Evolutionary conservation across 2,329 filamentous ascomycete species (phyloP).

Genomic region (Calonectria pseudoturangicola): DNA sequence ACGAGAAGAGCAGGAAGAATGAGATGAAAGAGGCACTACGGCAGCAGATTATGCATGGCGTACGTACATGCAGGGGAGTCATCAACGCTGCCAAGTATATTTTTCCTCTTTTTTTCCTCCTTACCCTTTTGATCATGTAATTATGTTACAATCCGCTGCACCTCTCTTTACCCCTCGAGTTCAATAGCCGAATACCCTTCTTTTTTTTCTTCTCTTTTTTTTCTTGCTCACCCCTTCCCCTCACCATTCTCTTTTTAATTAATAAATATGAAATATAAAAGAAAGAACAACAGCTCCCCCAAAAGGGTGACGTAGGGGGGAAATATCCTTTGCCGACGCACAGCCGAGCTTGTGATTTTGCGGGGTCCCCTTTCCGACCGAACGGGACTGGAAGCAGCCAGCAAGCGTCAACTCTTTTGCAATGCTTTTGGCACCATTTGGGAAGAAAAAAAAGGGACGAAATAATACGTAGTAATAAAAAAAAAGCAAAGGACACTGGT

Average conservation of each 20-base stretch:
- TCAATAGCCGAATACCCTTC: neutral
- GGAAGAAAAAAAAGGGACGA: neutral
- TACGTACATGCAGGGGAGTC: constrained; percentile 14
- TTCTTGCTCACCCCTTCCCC: neutral
- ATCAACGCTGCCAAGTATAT: neutral
- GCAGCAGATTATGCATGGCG: constrained; percentile 11
- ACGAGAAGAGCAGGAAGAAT: neutral
- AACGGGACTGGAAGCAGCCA: constrained; percentile 22
- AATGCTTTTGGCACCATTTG: constrained; percentile 19
- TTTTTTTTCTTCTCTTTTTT: neutral
- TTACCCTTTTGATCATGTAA: neutral
- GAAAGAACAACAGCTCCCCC: neutral
- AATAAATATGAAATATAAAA: neutral
- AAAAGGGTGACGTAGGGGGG: constrained; percentile 52
- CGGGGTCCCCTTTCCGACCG: constrained; percentile 61
- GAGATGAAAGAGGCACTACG: constrained; percentile 13
- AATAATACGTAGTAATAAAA: no score
- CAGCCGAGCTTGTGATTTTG: constrained; percentile 76
- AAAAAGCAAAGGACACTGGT: neutral
- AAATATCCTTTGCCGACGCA: constrained; percentile 65
- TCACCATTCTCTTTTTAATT: neutral
- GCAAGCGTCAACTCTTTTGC: constrained; percentile 38
- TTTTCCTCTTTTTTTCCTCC: neutral
- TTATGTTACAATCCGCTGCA: no score
- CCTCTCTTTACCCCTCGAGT: neutral